Evolutionary conservation across 768 basidiomycete species (phyloP).

Genomic region (Nidula microcarpa): DNA sequence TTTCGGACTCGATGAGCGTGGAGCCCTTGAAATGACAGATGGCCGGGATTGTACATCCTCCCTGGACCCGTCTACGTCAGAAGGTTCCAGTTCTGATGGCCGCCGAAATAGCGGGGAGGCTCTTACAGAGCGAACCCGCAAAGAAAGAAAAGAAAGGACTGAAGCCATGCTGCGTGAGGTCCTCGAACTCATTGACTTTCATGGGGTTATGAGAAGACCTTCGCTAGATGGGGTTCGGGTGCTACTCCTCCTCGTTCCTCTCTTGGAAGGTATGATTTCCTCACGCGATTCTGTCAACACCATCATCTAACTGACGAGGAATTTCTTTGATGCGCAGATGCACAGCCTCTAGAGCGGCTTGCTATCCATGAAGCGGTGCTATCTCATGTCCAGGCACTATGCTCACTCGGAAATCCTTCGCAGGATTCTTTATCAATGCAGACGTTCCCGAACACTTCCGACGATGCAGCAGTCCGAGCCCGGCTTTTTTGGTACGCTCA

Average conservation of each 20-base stretch:
- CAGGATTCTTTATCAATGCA: slow-evolving; percentile 7
- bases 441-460: slow-evolving; percentile 36
- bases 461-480: slow-evolving; percentile 64
- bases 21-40: slow-evolving; percentile 41
- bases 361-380: slow-evolving; percentile 80
- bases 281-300: not conserved
- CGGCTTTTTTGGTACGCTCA: slow-evolving; percentile 90
- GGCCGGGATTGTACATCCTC: slow-evolving; percentile 12
- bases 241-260: slow-evolving; percentile 74
- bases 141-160: slow-evolving; percentile 49
- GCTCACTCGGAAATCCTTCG: slow-evolving; percentile 45
- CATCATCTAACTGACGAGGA: slow-evolving; percentile 8
- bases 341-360: slow-evolving; percentile 42
- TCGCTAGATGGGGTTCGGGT: slow-evolving; percentile 85
- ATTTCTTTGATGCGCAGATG: slow-evolving; percentile 25
- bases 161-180: slow-evolving; percentile 75
- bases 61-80: slow-evolving; percentile 1
- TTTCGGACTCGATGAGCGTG: slow-evolving; percentile 82
- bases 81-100: not conserved
- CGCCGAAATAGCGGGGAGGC: slow-evolving; percentile 14
- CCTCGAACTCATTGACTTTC: slow-evolving; percentile 75
- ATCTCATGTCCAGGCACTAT: slow-evolving; percentile 78
- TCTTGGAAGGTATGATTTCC: slow-evolving; percentile 71
- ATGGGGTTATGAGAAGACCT: slow-evolving; percentile 75
- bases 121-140: slow-evolving; percentile 30